A percentile compares a stretch with the other conserved stretches of the same genome.
These are phyloP conservation scores for Trichocladium antarcticum DNA, from an alignment of 495 filamentous ascomycete species.

Conservation along the genomic window DNA sequence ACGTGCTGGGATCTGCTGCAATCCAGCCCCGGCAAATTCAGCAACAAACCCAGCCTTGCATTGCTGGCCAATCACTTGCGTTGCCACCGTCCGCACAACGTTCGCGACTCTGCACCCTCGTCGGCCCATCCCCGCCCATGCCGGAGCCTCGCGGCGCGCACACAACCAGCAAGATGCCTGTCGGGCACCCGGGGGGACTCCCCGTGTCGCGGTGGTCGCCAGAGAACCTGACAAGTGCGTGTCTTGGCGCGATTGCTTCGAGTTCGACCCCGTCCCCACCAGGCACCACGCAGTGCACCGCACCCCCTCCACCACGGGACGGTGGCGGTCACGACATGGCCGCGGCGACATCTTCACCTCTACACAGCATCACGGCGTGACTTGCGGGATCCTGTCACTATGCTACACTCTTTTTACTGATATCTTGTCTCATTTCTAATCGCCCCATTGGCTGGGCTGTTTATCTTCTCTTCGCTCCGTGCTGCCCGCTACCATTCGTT, in stretches of 20 bases:
- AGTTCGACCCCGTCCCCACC: constrained; percentile 4
- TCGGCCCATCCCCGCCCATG: constrained; percentile 27
- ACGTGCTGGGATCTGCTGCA: too few species aligned
- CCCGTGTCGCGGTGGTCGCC: neutral
- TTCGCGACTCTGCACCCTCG: constrained; percentile 15
- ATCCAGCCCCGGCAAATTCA: too few species aligned
- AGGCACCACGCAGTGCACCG: too few species aligned
- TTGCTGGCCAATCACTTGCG: constrained; percentile 16
- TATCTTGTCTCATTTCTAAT: constrained; percentile 22
- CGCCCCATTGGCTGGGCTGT: constrained; percentile 47
- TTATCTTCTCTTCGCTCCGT: constrained; percentile 21
- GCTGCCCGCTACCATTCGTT: constrained; percentile 19
- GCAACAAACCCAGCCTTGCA: too few species aligned
- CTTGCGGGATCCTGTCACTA: constrained; percentile 17
- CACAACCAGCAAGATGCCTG: constrained; percentile 6
- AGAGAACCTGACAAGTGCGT: neutral
- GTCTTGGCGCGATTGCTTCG: constrained; percentile 6
- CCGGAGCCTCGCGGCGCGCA: constrained; percentile 5
- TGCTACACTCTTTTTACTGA: constrained; percentile 24
- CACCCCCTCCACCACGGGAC: too few species aligned
- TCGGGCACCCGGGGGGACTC: neutral
- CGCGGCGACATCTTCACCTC: constrained; percentile 8
- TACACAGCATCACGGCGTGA: constrained; percentile 12
- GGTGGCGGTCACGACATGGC: constrained; percentile 14
- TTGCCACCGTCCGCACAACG: constrained; percentile 19